A percentile compares a stretch with the other conserved stretches of the same genome.
These are phyloP conservation scores for Russula compacta DNA, from an alignment of 768 basidiomycete genomes.

Conservation along the genomic window DNA sequence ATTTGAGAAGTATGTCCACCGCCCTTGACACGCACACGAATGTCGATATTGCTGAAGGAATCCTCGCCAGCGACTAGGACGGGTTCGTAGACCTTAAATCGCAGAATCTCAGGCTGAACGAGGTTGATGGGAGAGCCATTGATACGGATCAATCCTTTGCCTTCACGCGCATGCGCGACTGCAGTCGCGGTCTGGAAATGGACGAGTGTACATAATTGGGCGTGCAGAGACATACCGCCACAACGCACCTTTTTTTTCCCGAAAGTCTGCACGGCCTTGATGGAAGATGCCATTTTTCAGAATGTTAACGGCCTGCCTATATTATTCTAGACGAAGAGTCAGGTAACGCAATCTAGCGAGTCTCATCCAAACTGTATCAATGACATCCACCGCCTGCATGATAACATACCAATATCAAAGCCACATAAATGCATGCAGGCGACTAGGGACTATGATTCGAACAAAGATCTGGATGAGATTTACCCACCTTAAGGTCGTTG, in stretches of 20 bases:
- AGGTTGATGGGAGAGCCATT: conserved; percentile 96
- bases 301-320: conserved; percentile 22
- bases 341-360: conserved; percentile 10
- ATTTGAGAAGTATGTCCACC: conserved; percentile 99
- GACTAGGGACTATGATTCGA: neutral
- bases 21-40: conserved; percentile 96
- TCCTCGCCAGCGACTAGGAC: conserved; percentile 91
- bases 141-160: conserved; percentile 91
- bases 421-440: neutral
- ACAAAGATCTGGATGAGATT: conserved; percentile 23
- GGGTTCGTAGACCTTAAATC: conserved; percentile 97
- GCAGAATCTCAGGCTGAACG: conserved; percentile 89
- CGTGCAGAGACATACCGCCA: conserved; percentile 5
- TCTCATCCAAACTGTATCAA: conserved; percentile 31
- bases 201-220: neutral
- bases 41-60: conserved; percentile 78
- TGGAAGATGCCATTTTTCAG: conserved; percentile 57
- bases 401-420: neutral
- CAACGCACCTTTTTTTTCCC: conserved; percentile 95
- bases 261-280: conserved; percentile 95
- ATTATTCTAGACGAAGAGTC: conserved; percentile 15
- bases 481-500: conserved; percentile 32
- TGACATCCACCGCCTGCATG: conserved; percentile 34
- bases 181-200: conserved; percentile 83
- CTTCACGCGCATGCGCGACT: conserved; percentile 94